These are phyloP conservation scores for Prunella vulgaris DNA, from an alignment of 257 asterid genomes.

Conservation along the genomic window DNA sequence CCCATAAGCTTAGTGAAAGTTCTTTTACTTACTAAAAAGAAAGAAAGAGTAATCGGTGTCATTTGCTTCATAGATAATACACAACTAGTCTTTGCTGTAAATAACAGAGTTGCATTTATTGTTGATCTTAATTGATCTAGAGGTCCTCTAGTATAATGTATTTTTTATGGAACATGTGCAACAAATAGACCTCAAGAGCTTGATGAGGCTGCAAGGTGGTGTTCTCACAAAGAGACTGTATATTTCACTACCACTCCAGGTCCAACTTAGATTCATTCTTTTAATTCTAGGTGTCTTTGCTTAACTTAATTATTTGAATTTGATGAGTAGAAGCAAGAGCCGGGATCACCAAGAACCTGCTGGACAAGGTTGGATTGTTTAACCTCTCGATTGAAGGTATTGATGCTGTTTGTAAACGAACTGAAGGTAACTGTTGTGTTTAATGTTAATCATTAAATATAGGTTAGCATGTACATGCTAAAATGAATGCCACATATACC, in stretches of 20 bases:
- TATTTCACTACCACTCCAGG: slow-evolving; percentile 95
- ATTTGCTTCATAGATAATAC: not conserved
- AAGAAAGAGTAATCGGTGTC: too few species aligned
- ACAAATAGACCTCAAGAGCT: slow-evolving; percentile 99
- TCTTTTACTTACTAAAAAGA: too few species aligned
- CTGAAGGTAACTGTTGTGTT: slow-evolving; percentile 48
- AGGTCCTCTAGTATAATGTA: not conserved
- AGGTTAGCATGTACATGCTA: not conserved
- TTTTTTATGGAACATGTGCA: slow-evolving; percentile 59
- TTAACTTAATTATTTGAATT: slow-evolving; percentile 15
- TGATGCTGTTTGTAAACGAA: slow-evolving; percentile 65
- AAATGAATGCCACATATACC: too few species aligned
- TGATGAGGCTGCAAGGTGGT: slow-evolving; percentile 97
- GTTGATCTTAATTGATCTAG: not conserved
- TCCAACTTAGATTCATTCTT: slow-evolving; percentile 16
- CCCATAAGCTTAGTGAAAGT: too few species aligned
- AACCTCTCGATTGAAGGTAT: slow-evolving; percentile 68
- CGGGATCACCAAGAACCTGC: slow-evolving; percentile 79
- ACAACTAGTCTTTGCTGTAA: slow-evolving; percentile 5
- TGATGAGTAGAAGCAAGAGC: slow-evolving; percentile 79
- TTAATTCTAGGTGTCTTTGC: not conserved
- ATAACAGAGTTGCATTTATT: not conserved
- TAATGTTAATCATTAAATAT: not conserved
- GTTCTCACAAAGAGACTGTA: slow-evolving; percentile 95
- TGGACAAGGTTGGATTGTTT: slow-evolving; percentile 86